Percentiles rank a stretch among this genome's conserved stretches.
Conservation (phyloP, 1,284 basidiomycete genomes). For the Ganoderma boninense region DNA sequence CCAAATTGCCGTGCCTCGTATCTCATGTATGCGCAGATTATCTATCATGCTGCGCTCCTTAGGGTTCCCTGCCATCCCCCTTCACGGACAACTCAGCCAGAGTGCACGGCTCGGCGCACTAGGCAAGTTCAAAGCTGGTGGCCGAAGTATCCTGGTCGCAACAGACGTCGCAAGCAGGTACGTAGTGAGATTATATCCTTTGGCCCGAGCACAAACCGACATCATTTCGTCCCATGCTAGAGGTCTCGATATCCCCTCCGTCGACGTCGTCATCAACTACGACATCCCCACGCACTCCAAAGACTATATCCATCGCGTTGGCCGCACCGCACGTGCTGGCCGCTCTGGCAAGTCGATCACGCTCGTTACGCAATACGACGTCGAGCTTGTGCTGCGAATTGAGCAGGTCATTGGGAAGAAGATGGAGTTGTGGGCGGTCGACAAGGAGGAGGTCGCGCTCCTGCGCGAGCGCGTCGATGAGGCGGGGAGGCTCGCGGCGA, state of each 20-base stretch:
- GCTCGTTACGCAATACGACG: constrained; percentile 98
- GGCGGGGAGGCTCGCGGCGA: constrained; percentile 84
- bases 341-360: constrained; percentile 96
- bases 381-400: constrained; percentile 95
- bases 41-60: constrained; percentile 91
- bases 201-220: constrained; percentile 17
- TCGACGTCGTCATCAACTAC: constrained; percentile 98
- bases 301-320: constrained; percentile 99
- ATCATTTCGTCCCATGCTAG: constrained; percentile 45
- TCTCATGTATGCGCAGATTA: constrained; percentile 56
- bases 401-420: constrained; percentile 93
- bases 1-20: neutral
- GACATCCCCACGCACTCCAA: constrained; percentile 99
- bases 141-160: constrained; percentile 91
- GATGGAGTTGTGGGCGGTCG: constrained; percentile 91
- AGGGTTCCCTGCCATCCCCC: constrained; percentile 94
- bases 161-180: constrained; percentile 97
- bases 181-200: constrained; percentile 34
- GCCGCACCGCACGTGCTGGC: constrained; percentile 96
- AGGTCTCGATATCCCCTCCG: constrained; percentile 96
- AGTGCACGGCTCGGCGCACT: constrained; percentile 95
- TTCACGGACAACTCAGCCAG: constrained; percentile 96
- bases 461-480: constrained; percentile 92
- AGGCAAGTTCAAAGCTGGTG: constrained; percentile 96
- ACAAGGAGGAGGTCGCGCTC: constrained; percentile 91